Evolutionary conservation across 1,284 basidiomycete species (phyloP).

Genomic region (Ceratobasidium theobromae): DNA sequence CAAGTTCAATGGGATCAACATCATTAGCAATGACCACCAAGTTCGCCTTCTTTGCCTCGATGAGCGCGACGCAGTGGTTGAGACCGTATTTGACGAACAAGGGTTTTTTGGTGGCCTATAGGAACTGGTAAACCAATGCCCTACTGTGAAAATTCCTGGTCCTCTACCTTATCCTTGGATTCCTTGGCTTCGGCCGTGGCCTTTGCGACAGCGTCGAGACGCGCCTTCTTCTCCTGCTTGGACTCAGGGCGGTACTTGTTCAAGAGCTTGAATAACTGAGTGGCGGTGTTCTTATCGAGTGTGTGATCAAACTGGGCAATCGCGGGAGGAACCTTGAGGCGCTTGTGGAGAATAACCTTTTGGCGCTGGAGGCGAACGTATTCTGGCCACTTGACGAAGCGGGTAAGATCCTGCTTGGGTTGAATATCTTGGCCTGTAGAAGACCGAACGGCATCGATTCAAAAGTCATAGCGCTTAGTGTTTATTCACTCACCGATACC

Average conservation of each 20-base stretch:
- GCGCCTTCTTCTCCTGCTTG: slow-evolving; percentile 97
- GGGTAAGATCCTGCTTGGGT: slow-evolving; percentile 87
- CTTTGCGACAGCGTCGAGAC: slow-evolving; percentile 76
- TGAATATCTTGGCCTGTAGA: slow-evolving; percentile 93
- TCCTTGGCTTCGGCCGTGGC: slow-evolving; percentile 79
- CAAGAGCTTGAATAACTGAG: slow-evolving; percentile 95
- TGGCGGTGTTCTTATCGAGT: slow-evolving; percentile 99
- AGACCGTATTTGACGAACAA: slow-evolving; percentile 96
- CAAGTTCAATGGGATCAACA: slow-evolving; percentile 98
- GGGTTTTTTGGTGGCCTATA: slow-evolving; percentile 84
- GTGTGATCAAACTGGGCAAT: slow-evolving; percentile 98
- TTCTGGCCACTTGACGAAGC: slow-evolving; percentile 99
- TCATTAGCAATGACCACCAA: slow-evolving; percentile 98
- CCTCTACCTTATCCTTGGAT: slow-evolving; percentile 67
- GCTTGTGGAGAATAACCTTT: slow-evolving; percentile 98
- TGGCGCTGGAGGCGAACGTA: slow-evolving; percentile 98
- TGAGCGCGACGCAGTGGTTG: slow-evolving; percentile 93
- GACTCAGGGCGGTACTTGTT: slow-evolving; percentile 96
- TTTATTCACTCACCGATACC: slow-evolving; percentile 75
- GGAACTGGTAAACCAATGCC: not conserved
- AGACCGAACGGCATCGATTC: slow-evolving; percentile 18
- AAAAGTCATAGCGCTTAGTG: not conserved
- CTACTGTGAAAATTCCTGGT: too few species aligned
- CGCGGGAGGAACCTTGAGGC: slow-evolving; percentile 97
- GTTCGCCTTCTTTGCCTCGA: slow-evolving; percentile 96